Evolutionary conservation across 1,284 basidiomycete genomes (phyloP), one percentile per base, ranked within the genome.

Genomic region (Apiotrichum sp.): DNA sequence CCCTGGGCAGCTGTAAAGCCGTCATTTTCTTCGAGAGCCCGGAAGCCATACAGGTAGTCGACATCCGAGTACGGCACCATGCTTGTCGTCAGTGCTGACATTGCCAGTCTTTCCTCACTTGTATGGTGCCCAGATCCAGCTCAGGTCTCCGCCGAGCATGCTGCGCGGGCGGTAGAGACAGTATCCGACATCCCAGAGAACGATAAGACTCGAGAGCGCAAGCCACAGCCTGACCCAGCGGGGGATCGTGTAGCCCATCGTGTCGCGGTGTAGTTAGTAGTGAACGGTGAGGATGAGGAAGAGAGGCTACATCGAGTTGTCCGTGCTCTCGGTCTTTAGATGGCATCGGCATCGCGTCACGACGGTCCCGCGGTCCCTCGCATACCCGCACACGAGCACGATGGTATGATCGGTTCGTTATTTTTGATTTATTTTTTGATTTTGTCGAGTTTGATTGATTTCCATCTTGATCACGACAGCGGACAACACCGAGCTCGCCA

Each of bases 1-100:
- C 89, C 82, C 78, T 95, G 91, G 2, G 92, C 91, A 63, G 84
- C 88, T 10, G 90, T 85, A 75, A 95, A 96, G 0, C 92, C 92
- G 57, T 86, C 82, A 22, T 82, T 81, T 1, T 78, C 72, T 57
- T 85, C 74, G 46, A 85, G 79, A 0, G 86, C 81, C 34, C 80
- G 79, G 32, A 84, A 64, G 10, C 89, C 88, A 66, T 96, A 95
- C 10, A 83, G 83, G 58, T 80, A 78, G 69, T 88, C 86, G 52
- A 93, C 78, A 45, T 86, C 78, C 9, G 60, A 58, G 55, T 72
- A 73, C 2, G 67, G 67, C 9, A 70, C 51, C 50, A 54, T 50
- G 51, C 58, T 60, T n/a, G 47, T 2, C 6, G 58, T 56, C 41
- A 53, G 54, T 11, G n/a, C n/a, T n/a, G 8, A 6, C 22, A 10